Conservation (phyloP, 306 rosid species). For the Cicer judaicum region DNA sequence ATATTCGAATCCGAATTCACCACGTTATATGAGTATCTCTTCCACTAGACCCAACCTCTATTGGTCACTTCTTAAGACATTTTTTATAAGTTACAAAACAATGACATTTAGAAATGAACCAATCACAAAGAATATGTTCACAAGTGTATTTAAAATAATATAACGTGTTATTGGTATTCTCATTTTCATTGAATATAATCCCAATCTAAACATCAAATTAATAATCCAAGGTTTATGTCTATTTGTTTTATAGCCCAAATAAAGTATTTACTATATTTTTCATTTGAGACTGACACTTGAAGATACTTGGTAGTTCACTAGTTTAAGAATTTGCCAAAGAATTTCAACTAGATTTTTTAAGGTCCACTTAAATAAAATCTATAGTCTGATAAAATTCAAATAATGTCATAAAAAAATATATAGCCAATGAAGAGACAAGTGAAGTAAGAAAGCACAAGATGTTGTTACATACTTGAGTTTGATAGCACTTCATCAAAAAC, state of each 20-base stretch:
- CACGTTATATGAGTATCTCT: too few species aligned
- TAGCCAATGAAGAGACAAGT: slow-evolving; percentile 1
- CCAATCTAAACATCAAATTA: not conserved
- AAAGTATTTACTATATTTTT: too few species aligned
- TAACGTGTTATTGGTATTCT: not conserved
- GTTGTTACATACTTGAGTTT: slow-evolving; percentile 60
- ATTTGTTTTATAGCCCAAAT: not conserved
- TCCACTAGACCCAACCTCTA: too few species aligned
- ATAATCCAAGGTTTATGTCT: not conserved
- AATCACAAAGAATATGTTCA: not conserved
- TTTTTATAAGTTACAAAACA: not conserved
- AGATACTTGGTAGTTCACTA: slow-evolving; percentile 5
- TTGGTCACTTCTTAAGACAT: not conserved
- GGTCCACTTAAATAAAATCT: not conserved
- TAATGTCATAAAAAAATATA: not conserved
- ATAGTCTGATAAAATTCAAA: slow-evolving; percentile 17
- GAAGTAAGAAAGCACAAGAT: slow-evolving; percentile 4
- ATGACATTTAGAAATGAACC: not conserved
- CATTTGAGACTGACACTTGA: not conserved
- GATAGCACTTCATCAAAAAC: slow-evolving; percentile 74
- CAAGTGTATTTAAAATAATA: not conserved
- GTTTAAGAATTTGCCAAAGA: slow-evolving; percentile 12
- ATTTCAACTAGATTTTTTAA: not conserved
- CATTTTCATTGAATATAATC: not conserved
- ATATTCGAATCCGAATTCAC: too few species aligned